A percentile compares a stretch with the other conserved stretches of the same genome.
Evolutionary conservation across 164 flowering plant genomes (phyloP).

Genomic region (Tetrastigma voinierianum): DNA sequence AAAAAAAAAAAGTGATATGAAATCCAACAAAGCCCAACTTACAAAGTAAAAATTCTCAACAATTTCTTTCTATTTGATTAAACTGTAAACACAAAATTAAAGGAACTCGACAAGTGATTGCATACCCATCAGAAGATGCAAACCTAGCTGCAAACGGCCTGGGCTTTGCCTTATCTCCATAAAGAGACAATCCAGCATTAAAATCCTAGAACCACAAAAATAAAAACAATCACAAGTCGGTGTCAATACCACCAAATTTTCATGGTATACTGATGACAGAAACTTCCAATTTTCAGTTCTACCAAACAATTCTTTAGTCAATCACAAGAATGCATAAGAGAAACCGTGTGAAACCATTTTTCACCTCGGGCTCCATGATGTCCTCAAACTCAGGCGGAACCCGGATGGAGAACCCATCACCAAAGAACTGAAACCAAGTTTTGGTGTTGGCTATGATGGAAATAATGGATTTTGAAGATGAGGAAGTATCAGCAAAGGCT

Average conservation of each 20-base stretch:
- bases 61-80: too few relatives aligned
- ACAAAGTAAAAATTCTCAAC: too few relatives aligned
- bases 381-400: conserved; percentile 86
- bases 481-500: conserved; percentile 30
- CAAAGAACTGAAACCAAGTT: conserved; percentile 89
- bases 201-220: conserved; percentile 54
- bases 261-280: too few relatives aligned
- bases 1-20: too few relatives aligned
- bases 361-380: conserved; percentile 83
- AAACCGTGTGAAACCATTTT: background rate
- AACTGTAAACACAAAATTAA: background rate
- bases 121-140: conserved; percentile 92
- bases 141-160: conserved; percentile 90
- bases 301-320: too few relatives aligned
- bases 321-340: background rate
- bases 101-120: conserved; percentile 3
- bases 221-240: background rate
- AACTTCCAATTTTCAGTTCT: too few relatives aligned
- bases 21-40: too few relatives aligned
- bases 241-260: too few relatives aligned
- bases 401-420: conserved; percentile 86
- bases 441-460: conserved; percentile 69
- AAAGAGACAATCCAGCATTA: conserved; percentile 78
- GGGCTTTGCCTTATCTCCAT: conserved; percentile 93
- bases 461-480: conserved; percentile 38